phyloP scores from a whole-genome alignment of 2,329 filamentous ascomycete genomes.

The Trichoderma guizhouense region DNA sequence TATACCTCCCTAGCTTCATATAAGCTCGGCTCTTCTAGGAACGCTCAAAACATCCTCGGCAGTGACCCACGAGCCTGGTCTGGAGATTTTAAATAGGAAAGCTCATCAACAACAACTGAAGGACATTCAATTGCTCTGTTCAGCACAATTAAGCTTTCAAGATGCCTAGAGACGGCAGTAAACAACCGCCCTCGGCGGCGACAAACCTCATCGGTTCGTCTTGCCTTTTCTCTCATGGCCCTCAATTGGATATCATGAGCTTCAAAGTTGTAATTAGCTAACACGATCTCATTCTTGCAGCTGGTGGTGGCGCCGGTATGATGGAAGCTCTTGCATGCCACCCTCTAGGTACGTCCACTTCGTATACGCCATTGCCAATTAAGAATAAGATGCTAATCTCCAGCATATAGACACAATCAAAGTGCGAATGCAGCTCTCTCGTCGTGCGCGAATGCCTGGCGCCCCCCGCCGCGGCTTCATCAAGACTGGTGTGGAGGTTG shows the following conservation, averaged over 20 bases:
- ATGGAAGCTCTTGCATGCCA: slow-evolving; percentile 98
- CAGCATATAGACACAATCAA: slow-evolving; percentile 80
- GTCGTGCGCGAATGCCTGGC: slow-evolving; percentile 76
- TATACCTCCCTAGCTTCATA: slow-evolving; percentile 9
- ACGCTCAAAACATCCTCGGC: slow-evolving; percentile 9
- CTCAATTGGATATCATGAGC: neutral
- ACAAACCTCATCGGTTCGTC: slow-evolving; percentile 83
- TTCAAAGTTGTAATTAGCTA: slow-evolving; percentile 18
- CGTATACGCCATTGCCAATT: neutral
- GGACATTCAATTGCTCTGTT: neutral
- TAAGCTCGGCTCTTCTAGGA: slow-evolving; percentile 2
- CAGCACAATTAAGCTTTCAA: slow-evolving; percentile 8
- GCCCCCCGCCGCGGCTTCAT: slow-evolving; percentile 86
- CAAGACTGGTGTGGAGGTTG: slow-evolving; percentile 79
- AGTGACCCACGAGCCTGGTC: neutral
- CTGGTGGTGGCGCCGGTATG: slow-evolving; percentile 96
- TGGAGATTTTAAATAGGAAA: neutral
- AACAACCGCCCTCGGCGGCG: slow-evolving; percentile 78
- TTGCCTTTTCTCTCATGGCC: neutral
- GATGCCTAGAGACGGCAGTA: slow-evolving; percentile 44
- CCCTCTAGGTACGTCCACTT: slow-evolving; percentile 65
- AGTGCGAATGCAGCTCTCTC: slow-evolving; percentile 97
- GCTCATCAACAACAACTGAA: neutral
- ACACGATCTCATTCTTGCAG: slow-evolving; percentile 43
- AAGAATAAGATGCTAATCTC: neutral